Evolutionary conservation across 2,329 filamentous ascomycete genomes (phyloP).

Genomic region (Leptographium wingfieldii): DNA sequence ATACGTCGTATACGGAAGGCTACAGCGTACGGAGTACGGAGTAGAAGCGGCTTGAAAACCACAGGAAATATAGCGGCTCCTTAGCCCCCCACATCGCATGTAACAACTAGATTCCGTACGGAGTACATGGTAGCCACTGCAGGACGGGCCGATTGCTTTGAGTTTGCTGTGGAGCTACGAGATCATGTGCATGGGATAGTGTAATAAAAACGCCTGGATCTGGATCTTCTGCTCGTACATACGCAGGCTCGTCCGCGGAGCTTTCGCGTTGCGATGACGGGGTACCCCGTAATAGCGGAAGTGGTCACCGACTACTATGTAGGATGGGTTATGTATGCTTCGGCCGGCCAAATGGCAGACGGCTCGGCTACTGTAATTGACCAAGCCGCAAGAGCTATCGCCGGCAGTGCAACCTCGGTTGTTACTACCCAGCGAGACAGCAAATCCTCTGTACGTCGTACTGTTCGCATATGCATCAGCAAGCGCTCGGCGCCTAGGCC

Average conservation of each 20-base stretch:
- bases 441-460: too few species aligned
- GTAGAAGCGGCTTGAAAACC: not conserved
- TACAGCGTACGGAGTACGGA: not conserved
- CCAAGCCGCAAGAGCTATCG: not conserved
- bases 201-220: too few species aligned
- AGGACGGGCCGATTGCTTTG: constrained; percentile 1
- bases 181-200: not conserved
- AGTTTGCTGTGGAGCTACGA: not conserved
- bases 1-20: not conserved
- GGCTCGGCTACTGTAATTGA: not conserved
- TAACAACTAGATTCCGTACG: not conserved
- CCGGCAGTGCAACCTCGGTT: not conserved
- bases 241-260: too few species aligned
- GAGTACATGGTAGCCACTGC: not conserved
- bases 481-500: too few species aligned
- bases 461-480: too few species aligned
- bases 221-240: too few species aligned
- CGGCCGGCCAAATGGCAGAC: not conserved
- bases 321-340: too few species aligned
- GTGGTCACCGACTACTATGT: too few species aligned
- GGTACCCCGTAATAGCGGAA: too few species aligned
- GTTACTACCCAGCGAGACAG: not conserved
- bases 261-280: too few species aligned
- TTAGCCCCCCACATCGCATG: not conserved
- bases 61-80: not conserved